A percentile compares a stretch with the other conserved stretches of the same genome.
These are phyloP conservation scores for Yamadazyma tumulicola DNA, from an alignment of 805 yeast genomes.

Conservation along the genomic window DNA sequence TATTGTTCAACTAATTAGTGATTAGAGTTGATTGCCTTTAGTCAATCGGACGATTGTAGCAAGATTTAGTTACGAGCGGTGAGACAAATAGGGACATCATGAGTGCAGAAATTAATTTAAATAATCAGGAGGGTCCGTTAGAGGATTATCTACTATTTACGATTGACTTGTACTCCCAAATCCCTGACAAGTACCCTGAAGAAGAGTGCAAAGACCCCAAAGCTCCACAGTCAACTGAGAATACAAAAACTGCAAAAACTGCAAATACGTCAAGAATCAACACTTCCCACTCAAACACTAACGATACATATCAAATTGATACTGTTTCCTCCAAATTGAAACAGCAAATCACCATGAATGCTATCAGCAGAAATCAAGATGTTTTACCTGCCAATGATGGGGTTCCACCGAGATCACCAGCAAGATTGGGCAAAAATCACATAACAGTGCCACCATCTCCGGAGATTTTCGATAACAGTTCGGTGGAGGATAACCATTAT, in stretches of 20 bases:
- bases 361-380: neutral
- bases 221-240: too few species aligned
- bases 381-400: neutral
- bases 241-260: neutral
- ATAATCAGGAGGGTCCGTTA: too few species aligned
- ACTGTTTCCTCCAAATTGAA: neutral
- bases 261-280: neutral
- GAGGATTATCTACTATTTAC: conserved; percentile 7
- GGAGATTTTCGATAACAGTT: conserved; percentile 16
- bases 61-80: neutral
- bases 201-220: neutral
- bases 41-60: too few species aligned
- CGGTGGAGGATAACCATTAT: conserved; percentile 15
- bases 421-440: conserved; percentile 10
- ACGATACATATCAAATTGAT: too few species aligned
- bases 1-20: too few species aligned
- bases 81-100: too few species aligned
- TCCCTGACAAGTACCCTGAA: neutral
- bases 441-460: conserved; percentile 12
- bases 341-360: too few species aligned
- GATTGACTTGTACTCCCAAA: neutral
- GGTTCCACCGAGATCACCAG: conserved; percentile 15
- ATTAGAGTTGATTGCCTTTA: too few species aligned
- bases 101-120: too few species aligned
- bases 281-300: neutral